Conservation (phyloP, 164 flowering plant genomes). For the Warburgia ugandensis region DNA sequence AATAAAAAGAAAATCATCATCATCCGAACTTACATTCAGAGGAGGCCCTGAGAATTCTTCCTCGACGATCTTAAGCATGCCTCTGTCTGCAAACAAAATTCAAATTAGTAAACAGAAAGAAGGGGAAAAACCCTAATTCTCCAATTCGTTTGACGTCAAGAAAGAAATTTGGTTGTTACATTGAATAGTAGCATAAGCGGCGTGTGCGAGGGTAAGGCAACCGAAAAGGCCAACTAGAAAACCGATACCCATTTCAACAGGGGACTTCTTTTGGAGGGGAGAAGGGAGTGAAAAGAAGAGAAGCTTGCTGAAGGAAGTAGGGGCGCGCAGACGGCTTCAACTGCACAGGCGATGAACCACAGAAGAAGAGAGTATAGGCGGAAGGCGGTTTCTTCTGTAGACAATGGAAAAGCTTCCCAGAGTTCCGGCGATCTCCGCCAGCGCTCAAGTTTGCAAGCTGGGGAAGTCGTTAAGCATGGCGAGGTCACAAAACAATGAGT, state of each 20-base stretch:
- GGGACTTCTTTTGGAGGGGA: too few species aligned
- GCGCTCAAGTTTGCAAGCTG: too few species aligned
- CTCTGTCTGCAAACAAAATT: slow-evolving; percentile 52
- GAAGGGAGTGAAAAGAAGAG: too few species aligned
- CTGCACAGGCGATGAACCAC: too few species aligned
- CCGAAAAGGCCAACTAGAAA: slow-evolving; percentile 40
- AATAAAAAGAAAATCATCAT: neutral
- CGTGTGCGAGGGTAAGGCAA: slow-evolving; percentile 39
- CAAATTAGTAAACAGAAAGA: neutral
- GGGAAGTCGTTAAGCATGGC: too few species aligned
- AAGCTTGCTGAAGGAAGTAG: too few species aligned
- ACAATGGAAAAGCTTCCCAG: too few species aligned
- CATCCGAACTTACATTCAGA: slow-evolving; percentile 30
- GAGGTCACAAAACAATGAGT: too few species aligned
- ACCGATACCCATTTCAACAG: slow-evolving; percentile 23
- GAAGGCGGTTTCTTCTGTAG: too few species aligned
- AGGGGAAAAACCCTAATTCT: neutral
- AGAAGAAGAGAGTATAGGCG: too few species aligned
- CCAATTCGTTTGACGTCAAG: neutral
- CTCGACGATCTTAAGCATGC: slow-evolving; percentile 83
- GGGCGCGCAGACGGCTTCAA: too few species aligned
- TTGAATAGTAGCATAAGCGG: slow-evolving; percentile 60
- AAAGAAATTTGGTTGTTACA: slow-evolving; percentile 29
- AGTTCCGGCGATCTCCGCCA: too few species aligned
- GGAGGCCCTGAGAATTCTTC: slow-evolving; percentile 90